phyloP scores from a whole-genome alignment of 2,329 filamentous ascomycete species.

The Scedosporium boydii region DNA sequence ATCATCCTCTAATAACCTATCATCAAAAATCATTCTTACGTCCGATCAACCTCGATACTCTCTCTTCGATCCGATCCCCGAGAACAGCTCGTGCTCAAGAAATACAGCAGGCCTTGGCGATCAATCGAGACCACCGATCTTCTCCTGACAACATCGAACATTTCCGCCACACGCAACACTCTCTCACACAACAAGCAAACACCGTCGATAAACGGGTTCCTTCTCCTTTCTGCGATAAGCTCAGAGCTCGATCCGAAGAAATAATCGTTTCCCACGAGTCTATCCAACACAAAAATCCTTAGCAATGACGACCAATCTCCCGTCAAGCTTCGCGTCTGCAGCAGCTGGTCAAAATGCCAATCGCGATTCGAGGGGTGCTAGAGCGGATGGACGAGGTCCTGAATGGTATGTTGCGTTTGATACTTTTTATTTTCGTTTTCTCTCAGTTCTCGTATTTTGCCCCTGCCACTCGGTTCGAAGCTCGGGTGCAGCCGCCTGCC shows the following conservation, averaged over 20 bases:
- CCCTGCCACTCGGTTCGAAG: not conserved
- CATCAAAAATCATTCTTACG: not conserved
- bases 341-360: conserved; percentile 64
- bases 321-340: conserved; percentile 76
- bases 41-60: not conserved
- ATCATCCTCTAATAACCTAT: not conserved
- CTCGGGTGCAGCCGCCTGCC: not conserved
- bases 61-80: not conserved
- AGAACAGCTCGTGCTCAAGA: not conserved
- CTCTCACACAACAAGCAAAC: not conserved
- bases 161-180: not conserved
- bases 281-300: conserved; percentile 1
- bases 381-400: conserved; percentile 49
- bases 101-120: not conserved
- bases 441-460: not conserved
- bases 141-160: not conserved
- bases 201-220: not conserved
- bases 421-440: not conserved
- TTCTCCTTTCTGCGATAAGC: not conserved
- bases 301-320: conserved; percentile 62
- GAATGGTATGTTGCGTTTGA: conserved; percentile 55
- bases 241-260: not conserved
- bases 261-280: not conserved
- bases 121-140: not conserved
- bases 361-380: conserved; percentile 50